Percentiles rank a stretch among this genome's conserved stretches.
phyloP scores from a whole-genome alignment of 345 rosid genomes.

The Balakata baccata region DNA sequence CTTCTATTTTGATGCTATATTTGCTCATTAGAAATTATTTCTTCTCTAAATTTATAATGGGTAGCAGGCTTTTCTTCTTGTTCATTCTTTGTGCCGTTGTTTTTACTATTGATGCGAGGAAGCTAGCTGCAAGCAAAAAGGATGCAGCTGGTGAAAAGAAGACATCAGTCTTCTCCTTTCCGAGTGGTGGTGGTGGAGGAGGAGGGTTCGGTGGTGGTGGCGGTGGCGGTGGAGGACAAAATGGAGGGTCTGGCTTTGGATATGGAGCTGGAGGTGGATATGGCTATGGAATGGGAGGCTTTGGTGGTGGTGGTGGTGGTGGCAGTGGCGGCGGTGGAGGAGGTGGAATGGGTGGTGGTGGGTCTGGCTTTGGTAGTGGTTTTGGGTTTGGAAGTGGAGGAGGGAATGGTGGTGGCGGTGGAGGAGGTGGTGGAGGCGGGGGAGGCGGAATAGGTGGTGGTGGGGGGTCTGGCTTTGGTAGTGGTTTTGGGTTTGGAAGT shows the following conservation, averaged over 20 bases:
- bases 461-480: conserved; percentile 12
- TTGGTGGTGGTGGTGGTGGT: neutral
- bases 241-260: neutral
- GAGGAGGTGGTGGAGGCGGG: conserved; percentile 17
- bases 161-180: conserved; percentile 14
- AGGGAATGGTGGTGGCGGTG: neutral
- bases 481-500: neutral
- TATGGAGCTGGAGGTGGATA: neutral
- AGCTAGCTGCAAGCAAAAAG: conserved; percentile 25
- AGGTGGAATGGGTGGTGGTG: conserved; percentile 9
- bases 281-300: neutral
- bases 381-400: neutral
- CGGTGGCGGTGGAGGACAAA: neutral
- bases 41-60: neutral
- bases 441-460: conserved; percentile 26
- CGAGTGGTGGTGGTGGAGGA: neutral
- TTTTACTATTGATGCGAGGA: conserved; percentile 41
- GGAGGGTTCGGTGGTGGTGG: neutral
- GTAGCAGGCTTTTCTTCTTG: conserved; percentile 9
- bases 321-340: neutral
- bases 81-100: conserved; percentile 31
- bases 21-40: neutral
- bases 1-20: neutral
- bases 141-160: conserved; percentile 13
- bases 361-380: conserved; percentile 12